A percentile compares a stretch with the other conserved stretches of the same genome.
Evolutionary conservation across 257 asterid species (phyloP).

Genomic region (Lavandula angustifolia): DNA sequence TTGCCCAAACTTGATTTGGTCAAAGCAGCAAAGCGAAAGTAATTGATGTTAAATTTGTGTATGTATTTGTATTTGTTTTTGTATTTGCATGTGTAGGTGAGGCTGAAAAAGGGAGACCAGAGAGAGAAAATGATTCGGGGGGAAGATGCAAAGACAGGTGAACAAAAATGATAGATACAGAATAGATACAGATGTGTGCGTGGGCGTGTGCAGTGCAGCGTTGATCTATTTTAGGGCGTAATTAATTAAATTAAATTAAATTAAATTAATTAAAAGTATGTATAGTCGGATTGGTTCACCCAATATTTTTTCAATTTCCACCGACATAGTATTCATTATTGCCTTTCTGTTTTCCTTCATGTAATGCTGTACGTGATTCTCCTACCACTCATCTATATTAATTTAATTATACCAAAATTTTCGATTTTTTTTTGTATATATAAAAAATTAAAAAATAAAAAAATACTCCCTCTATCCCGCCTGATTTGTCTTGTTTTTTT

Average conservation of each 20-base stretch:
- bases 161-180: conserved; percentile 36
- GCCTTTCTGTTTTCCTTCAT: conserved; percentile 4
- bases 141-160: conserved; percentile 39
- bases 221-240: conserved; percentile 36
- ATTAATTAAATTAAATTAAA: too few relatives aligned
- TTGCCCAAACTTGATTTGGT: conserved; percentile 49
- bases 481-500: too few relatives aligned
- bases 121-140: conserved; percentile 38
- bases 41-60: conserved; percentile 39
- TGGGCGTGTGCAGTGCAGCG: conserved; percentile 26
- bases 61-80: conserved; percentile 33
- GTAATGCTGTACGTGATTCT: background rate
- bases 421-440: too few relatives aligned
- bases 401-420: too few relatives aligned
- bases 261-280: too few relatives aligned
- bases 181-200: conserved; percentile 39
- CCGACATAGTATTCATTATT: too few relatives aligned
- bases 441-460: too few relatives aligned
- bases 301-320: conserved; percentile 38
- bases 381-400: too few relatives aligned
- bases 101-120: conserved; percentile 40
- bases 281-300: conserved; percentile 24
- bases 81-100: conserved; percentile 36
- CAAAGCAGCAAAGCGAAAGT: conserved; percentile 42
- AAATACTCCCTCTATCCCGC: too few relatives aligned